Evolutionary conservation across 1,139 yeast genomes (phyloP), one percentile per base, ranked within the genome.

Genomic region (Pichia sp.): DNA sequence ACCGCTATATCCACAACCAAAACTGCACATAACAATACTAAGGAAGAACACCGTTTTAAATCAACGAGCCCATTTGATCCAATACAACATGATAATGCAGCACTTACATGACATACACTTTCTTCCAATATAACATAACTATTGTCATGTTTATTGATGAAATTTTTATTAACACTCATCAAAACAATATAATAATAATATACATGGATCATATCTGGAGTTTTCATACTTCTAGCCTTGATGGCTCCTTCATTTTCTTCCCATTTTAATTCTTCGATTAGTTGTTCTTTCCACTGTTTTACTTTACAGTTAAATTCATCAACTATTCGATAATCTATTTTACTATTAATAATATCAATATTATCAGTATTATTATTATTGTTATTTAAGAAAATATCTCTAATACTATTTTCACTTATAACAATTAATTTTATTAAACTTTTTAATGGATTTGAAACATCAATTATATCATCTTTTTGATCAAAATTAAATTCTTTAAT

Each of bases 131-230:
- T 16, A 16, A 16, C 16, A 16, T 16, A 16, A 16, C 16, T 16
- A 16, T 16, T 16, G 16, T 16, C 16, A 16, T 16, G 16, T 16
- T 16, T 16, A 16, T 16, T 16, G 16, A 16, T 16, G 16, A 16
- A 16, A 16, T 16, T 16, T 16, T 16, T 16, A 16, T 16, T 16
- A 16, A 16, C 16, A 16, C 16, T 16, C 16, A 16, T 16, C 16
- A 16, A 16, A 6, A 78, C 69, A 37, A 79, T 74, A 55, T 78
- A 79, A 56, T 78, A 80, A 55, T 76, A 78, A 57, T 76, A 78
- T 53, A 82, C 65, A 32, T 78, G 72, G 45, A 77, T 68, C 47
- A 77, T 67, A 24, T 73, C 59, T 33, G 79, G 64, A 46, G 80
- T 73, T 59, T 76, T 63, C 61, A 16, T 16, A 46, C 80, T 73